A percentile compares a stretch with the other conserved stretches of the same genome.
Conservation (phyloP, 1,284 basidiomycete genomes). For the Ustilago loliicola region DNA sequence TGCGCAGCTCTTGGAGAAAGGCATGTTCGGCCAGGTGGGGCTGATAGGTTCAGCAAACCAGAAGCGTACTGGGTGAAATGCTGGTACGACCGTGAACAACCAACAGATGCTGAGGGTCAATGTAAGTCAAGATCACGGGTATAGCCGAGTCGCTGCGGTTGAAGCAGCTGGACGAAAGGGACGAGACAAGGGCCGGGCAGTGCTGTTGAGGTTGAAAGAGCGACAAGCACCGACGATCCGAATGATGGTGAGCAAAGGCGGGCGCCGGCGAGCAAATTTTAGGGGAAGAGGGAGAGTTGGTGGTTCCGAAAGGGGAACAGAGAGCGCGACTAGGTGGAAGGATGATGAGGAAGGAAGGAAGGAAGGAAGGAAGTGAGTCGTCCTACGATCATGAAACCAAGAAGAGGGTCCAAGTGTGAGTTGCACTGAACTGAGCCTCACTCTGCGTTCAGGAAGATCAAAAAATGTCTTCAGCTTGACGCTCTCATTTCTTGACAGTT, state of each 20-base stretch:
- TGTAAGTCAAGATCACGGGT: background rate
- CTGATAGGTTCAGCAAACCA: background rate
- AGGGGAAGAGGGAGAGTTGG: background rate
- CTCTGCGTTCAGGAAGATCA: background rate
- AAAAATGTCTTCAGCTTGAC: slow-evolving; percentile 4
- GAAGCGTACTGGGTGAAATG: background rate
- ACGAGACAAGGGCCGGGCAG: background rate
- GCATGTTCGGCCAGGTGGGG: slow-evolving; percentile 14
- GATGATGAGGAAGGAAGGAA: background rate
- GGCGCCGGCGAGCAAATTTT: slow-evolving; percentile 18
- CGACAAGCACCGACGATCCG: slow-evolving; percentile 39
- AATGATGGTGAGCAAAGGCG: slow-evolving; percentile 18
- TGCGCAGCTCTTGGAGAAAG: slow-evolving; percentile 21
- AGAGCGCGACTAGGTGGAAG: background rate
- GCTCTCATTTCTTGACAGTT: background rate
- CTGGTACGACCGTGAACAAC: background rate
- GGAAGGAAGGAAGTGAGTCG: background rate
- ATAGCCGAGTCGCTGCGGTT: slow-evolving; percentile 5
- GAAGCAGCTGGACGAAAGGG: slow-evolving; percentile 1
- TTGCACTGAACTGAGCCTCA: background rate
- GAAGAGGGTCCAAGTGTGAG: slow-evolving; percentile 3
- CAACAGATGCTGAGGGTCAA: background rate
- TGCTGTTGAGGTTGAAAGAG: slow-evolving; percentile 12
- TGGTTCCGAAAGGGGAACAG: slow-evolving; percentile 3
- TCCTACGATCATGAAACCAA: background rate